A percentile compares a stretch with the other conserved stretches of the same genome.
Evolutionary conservation across 306 rosid genomes (phyloP).

Genomic region (Quercus ilex): DNA sequence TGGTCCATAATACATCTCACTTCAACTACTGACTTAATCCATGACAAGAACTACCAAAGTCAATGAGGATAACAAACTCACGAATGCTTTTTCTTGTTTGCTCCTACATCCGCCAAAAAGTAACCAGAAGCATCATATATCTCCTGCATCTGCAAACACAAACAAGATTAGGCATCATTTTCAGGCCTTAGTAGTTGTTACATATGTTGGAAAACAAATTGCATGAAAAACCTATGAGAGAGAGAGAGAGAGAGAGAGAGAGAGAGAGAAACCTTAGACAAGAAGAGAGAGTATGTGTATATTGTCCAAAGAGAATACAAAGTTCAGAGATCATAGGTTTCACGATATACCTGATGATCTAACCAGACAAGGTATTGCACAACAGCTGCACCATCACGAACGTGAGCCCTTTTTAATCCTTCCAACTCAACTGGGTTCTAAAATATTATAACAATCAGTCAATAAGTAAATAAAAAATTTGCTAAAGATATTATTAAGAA

Average conservation of each 20-base stretch:
- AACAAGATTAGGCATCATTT: conserved; percentile 30
- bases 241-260: conserved; percentile 6
- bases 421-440: conserved; percentile 90
- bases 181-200: conserved; percentile 7
- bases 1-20: not conserved
- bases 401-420: conserved; percentile 74
- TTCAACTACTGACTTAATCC: not conserved
- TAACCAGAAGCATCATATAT: conserved; percentile 89
- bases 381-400: conserved; percentile 97
- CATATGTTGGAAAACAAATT: not conserved
- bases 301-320: conserved; percentile 5
- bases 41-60: not conserved
- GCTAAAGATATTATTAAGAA: not conserved
- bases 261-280: not conserved
- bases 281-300: not conserved
- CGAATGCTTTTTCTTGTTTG: conserved; percentile 47
- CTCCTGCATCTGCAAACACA: conserved; percentile 76
- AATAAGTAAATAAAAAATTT: not conserved
- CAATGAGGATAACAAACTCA: conserved; percentile 34
- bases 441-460: conserved; percentile 19
- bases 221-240: not conserved
- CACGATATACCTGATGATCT: conserved; percentile 65
- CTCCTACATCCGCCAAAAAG: conserved; percentile 54
- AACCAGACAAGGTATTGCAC: conserved; percentile 96
- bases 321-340: conserved; percentile 17